Evolutionary conservation across 352 stramenopile genomes (phyloP).

Genomic region (Pythium chondricola): DNA sequence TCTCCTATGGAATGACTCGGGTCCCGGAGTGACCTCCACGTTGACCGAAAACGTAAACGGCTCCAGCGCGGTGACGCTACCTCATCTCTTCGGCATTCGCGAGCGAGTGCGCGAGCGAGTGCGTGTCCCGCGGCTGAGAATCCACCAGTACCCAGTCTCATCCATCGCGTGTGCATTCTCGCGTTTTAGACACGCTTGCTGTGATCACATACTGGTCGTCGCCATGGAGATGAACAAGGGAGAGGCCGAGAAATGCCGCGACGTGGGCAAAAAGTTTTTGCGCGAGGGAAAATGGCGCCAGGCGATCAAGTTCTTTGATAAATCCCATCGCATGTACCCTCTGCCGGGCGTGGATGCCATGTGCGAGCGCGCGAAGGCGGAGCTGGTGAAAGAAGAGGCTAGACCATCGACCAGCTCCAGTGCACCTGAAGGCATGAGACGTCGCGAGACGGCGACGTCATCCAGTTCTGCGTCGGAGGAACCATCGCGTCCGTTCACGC

Average conservation of each 20-base stretch:
- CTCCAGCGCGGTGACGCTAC: constrained; percentile 8
- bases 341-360: constrained; percentile 80
- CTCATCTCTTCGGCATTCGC: too few species aligned
- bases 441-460: constrained; percentile 20
- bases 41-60: constrained; percentile 7
- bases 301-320: constrained; percentile 91
- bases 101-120: too few species aligned
- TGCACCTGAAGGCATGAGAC: constrained; percentile 29
- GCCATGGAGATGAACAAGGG: constrained; percentile 90
- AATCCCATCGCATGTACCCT: constrained; percentile 86
- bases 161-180: too few species aligned
- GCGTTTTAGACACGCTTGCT: too few species aligned
- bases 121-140: too few species aligned
- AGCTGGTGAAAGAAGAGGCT: constrained; percentile 43
- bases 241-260: constrained; percentile 89
- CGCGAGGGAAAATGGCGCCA: constrained; percentile 81
- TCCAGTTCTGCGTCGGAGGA: constrained; percentile 25
- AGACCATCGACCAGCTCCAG: constrained; percentile 10
- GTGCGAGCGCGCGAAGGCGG: constrained; percentile 57
- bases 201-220: too few species aligned
- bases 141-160: too few species aligned
- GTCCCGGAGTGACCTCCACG: constrained; percentile 11
- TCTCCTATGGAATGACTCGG: background rate
- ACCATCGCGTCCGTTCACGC: constrained; percentile 56
- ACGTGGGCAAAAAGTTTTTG: constrained; percentile 86